phyloP scores from a whole-genome alignment of 129 eudicot species.

The Silybum marianum region DNA sequence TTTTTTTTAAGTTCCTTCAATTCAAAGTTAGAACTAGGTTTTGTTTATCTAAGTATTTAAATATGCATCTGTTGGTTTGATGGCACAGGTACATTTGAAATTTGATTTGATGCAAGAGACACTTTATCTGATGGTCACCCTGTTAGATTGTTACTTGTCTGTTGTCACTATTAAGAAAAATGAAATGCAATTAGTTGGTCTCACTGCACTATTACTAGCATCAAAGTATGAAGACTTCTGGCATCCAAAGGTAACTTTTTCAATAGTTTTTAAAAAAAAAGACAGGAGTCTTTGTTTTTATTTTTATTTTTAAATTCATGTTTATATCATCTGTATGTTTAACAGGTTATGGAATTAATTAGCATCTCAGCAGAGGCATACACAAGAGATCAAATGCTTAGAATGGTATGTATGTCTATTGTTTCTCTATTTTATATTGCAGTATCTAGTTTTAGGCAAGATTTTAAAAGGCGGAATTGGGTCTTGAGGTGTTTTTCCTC shows the following conservation, averaged over 20 bases:
- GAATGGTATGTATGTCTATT: constrained; percentile 55
- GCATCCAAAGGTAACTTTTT: constrained; percentile 87
- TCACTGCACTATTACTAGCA: constrained; percentile 85
- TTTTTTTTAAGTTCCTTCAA: background rate
- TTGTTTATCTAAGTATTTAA: background rate
- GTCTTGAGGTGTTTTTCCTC: background rate
- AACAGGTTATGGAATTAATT: constrained; percentile 75
- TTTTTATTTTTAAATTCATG: background rate
- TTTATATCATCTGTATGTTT: background rate
- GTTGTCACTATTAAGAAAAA: constrained; percentile 53
- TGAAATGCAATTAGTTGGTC: constrained; percentile 93
- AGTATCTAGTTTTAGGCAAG: background rate
- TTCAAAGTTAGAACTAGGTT: constrained; percentile 2
- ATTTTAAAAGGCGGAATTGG: too few relatives aligned
- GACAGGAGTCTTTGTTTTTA: background rate
- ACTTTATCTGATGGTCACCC: constrained; percentile 77
- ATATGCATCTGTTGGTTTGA: constrained; percentile 17
- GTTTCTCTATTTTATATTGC: background rate
- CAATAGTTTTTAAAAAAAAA: background rate
- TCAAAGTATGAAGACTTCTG: constrained; percentile 97
- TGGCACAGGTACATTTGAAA: constrained; percentile 72
- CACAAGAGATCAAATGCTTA: constrained; percentile 83
- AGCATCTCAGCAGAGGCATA: constrained; percentile 87
- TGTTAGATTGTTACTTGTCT: constrained; percentile 77
- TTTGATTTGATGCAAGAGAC: constrained; percentile 98